Evolutionary conservation across 805 yeast species (phyloP).

Genomic region (Sugiyamaella lignohabitans): DNA sequence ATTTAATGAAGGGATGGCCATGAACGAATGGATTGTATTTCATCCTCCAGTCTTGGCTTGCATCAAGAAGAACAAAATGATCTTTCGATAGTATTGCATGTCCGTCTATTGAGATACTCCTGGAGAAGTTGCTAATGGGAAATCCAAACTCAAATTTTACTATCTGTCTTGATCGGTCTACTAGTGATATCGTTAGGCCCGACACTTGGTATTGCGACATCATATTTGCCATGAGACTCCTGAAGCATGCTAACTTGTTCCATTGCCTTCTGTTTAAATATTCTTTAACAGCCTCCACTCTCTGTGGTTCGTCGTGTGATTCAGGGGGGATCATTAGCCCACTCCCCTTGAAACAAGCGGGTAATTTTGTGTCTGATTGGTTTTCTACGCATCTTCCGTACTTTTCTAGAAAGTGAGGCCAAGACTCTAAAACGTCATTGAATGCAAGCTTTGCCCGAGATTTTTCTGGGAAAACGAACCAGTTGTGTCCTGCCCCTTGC

Average conservation of each 20-base stretch:
- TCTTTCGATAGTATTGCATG: conserved; percentile 59
- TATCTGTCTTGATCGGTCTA: conserved; percentile 43
- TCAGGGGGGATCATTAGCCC: conserved; percentile 58
- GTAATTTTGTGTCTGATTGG: conserved; percentile 41
- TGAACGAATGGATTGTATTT: conserved; percentile 55
- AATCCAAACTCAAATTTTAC: conserved; percentile 46
- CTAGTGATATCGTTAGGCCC: conserved; percentile 55
- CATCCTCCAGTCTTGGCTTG: conserved; percentile 67
- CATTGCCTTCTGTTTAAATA: conserved; percentile 17
- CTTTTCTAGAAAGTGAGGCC: conserved; percentile 19
- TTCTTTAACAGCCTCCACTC: conserved; percentile 29
- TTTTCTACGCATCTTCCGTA: conserved; percentile 12
- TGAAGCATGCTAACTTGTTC: conserved; percentile 36
- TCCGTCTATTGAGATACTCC: conserved; percentile 56
- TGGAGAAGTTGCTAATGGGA: conserved; percentile 44
- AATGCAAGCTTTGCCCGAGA: conserved; percentile 5
- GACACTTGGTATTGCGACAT: conserved; percentile 38
- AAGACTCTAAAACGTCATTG: conserved; percentile 15
- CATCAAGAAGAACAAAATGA: conserved; percentile 50
- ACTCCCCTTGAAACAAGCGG: conserved; percentile 42
- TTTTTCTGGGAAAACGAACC: conserved; percentile 11
- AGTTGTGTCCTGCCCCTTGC: not conserved
- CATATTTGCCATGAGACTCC: conserved; percentile 33
- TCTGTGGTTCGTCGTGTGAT: conserved; percentile 41
- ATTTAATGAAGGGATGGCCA: conserved; percentile 51